Evolutionary conservation across 306 rosid genomes (phyloP), one percentile per base, ranked within the genome.

Genomic region (Mimosa bimucronata): DNA sequence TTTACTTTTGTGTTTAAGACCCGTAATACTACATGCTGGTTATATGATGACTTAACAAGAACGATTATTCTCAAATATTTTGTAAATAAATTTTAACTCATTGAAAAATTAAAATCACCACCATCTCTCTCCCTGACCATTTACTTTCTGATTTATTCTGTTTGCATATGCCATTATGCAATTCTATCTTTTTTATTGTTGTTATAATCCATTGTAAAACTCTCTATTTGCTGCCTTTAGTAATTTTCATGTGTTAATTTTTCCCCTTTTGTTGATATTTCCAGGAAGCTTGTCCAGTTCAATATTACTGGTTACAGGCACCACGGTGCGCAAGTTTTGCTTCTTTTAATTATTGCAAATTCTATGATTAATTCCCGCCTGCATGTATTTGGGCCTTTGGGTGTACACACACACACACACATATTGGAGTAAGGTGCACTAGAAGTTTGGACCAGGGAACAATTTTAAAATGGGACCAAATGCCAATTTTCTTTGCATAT

Each of bases 211-310:
- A 48, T n/a, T n/a, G 7, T 31, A 31, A 18, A 55, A 55, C 26
- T 50, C 29, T 55, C 29, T 55, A 1, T n/a, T 19, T 53, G 60
- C 26, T 18, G 13, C 73, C 30, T 21, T 15, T 6, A 34, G 19
- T 9, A 23, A 50, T 62, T 25, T 74, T 78, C n/a, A 11, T 5
- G n/a, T 26, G 13, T 66, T 23, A 5, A 13, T 25, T 30, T 64
- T 14, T n/a, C 9, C 34, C 48, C 40, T 71, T 68, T 46, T 74
- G 72, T 70, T 34, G 14, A 15, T 41, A 62, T 81, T 75, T 2
- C 42, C 86, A 90, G 93, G 94, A 80, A 93, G 94, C 73, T 88
- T 93, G 73, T 68, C 89, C 30, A 91, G 94, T 83, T 88, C 91
- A 40, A 79, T 91, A 78, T 80, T 88, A 15, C 88, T 94, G 21